A percentile compares a stretch with the other conserved stretches of the same genome.
These are phyloP conservation scores for Clitopilus hobsonii DNA, from an alignment of 768 basidiomycete species.

Conservation along the genomic window DNA sequence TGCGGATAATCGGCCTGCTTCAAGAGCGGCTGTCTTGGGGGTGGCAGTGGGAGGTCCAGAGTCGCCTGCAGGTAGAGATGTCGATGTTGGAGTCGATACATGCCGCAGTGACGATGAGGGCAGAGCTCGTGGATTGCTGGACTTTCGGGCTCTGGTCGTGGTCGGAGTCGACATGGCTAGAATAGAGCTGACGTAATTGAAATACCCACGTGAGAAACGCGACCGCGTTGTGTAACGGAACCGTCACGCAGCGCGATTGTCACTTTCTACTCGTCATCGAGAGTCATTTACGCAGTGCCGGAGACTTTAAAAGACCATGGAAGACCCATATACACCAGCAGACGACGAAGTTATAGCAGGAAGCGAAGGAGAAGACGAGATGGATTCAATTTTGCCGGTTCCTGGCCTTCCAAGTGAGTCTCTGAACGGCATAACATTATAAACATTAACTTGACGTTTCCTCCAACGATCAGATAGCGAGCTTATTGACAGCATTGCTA, in stretches of 20 bases:
- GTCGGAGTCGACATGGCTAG: conserved; percentile 12
- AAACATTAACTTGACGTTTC: too few species aligned
- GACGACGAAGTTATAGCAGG: conserved; percentile 45
- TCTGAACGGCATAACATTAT: not conserved
- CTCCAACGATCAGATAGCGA: not conserved
- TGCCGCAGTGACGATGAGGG: conserved; percentile 44
- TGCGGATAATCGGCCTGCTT: conserved; percentile 24
- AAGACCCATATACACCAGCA: conserved; percentile 8
- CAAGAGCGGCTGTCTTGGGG: conserved; percentile 3
- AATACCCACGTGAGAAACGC: not conserved
- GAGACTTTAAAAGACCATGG: conserved; percentile 5
- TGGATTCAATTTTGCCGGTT: not conserved
- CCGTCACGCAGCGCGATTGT: conserved; percentile 8
- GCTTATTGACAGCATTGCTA: not conserved
- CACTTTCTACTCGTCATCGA: not conserved
- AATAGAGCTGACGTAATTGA: not conserved
- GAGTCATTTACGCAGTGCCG: not conserved
- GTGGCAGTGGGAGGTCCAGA: conserved; percentile 2
- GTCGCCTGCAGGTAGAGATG: conserved; percentile 13
- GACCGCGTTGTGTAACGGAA: conserved; percentile 13
- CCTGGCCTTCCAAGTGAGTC: not conserved
- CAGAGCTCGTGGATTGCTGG: conserved; percentile 23
- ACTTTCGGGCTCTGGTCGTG: conserved; percentile 16
- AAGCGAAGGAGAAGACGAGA: conserved; percentile 36
- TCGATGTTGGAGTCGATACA: conserved; percentile 24